Percentiles rank a stretch among this genome's conserved stretches.
phyloP scores from a whole-genome alignment of 768 basidiomycete genomes.

The Grammothele lineata region DNA sequence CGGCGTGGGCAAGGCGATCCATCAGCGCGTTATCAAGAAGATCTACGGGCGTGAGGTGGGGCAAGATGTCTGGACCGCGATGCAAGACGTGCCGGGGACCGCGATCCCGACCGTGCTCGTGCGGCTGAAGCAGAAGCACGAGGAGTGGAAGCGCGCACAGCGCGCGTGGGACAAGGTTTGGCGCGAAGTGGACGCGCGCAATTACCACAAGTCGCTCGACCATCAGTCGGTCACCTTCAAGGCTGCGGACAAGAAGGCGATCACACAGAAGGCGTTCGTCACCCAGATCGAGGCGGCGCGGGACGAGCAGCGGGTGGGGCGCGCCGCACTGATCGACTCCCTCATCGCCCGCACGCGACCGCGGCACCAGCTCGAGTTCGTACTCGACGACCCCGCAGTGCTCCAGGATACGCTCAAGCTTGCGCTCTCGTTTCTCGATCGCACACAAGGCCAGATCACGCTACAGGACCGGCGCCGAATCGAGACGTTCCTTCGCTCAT shows the following conservation, averaged over 20 bases:
- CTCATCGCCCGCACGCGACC: slow-evolving; percentile 56
- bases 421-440: slow-evolving; percentile 86
- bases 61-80: slow-evolving; percentile 73
- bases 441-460: slow-evolving; percentile 72
- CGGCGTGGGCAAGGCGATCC: slow-evolving; percentile 80
- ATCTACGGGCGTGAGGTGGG: slow-evolving; percentile 89
- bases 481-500: slow-evolving; percentile 70
- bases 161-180: slow-evolving; percentile 99
- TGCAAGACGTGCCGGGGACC: slow-evolving; percentile 88
- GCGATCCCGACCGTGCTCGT: slow-evolving; percentile 88
- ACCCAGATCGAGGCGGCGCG: slow-evolving; percentile 81
- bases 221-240: slow-evolving; percentile 93
- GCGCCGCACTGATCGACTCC: slow-evolving; percentile 55
- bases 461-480: slow-evolving; percentile 73
- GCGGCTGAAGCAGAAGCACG: slow-evolving; percentile 93
- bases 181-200: slow-evolving; percentile 93
- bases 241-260: slow-evolving; percentile 81
- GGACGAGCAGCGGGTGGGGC: slow-evolving; percentile 73
- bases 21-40: slow-evolving; percentile 93
- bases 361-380: slow-evolving; percentile 76
- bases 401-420: slow-evolving; percentile 88
- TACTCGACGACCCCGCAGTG: slow-evolving; percentile 67
- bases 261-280: slow-evolving; percentile 71
- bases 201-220: slow-evolving; percentile 91
- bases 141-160: slow-evolving; percentile 97